These are phyloP conservation scores for Kodamaea sagamina DNA, from an alignment of 805 yeast species.

Conservation along the genomic window DNA sequence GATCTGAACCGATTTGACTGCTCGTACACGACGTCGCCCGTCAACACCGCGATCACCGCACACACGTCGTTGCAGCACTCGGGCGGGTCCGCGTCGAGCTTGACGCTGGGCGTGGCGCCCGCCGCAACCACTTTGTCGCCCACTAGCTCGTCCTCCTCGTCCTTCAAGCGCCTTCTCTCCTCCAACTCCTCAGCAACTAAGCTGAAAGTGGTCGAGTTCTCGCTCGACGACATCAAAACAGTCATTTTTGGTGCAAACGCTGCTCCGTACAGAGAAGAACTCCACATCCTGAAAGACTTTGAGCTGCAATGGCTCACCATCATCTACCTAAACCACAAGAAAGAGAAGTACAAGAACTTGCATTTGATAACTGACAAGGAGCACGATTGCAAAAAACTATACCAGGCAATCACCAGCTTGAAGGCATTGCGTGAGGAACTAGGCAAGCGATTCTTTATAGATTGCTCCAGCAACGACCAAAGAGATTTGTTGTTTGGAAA, in stretches of 20 bases:
- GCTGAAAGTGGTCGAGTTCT: constrained; percentile 28
- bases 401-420: constrained; percentile 58
- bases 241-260: constrained; percentile 71
- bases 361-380: constrained; percentile 74
- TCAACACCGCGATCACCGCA: constrained; percentile 1
- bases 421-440: constrained; percentile 65
- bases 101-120: background rate
- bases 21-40: constrained; percentile 10
- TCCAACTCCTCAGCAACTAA: constrained; percentile 7
- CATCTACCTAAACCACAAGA: constrained; percentile 61
- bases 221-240: constrained; percentile 64
- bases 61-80: background rate
- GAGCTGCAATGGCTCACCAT: constrained; percentile 78
- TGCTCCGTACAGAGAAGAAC: constrained; percentile 81
- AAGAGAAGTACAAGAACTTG: constrained; percentile 69
- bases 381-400: constrained; percentile 58
- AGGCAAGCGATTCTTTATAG: constrained; percentile 48
- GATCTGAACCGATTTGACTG: constrained; percentile 53
- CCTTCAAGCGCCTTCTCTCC: constrained; percentile 7
- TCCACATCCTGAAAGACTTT: constrained; percentile 66
- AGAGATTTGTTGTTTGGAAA: constrained; percentile 28
- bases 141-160: background rate
- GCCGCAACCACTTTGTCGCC: background rate
- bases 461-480: constrained; percentile 33
- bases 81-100: constrained; percentile 3